Conservation (phyloP, 169 alveolate genomes). For the Plasmodium vinckei region DNA sequence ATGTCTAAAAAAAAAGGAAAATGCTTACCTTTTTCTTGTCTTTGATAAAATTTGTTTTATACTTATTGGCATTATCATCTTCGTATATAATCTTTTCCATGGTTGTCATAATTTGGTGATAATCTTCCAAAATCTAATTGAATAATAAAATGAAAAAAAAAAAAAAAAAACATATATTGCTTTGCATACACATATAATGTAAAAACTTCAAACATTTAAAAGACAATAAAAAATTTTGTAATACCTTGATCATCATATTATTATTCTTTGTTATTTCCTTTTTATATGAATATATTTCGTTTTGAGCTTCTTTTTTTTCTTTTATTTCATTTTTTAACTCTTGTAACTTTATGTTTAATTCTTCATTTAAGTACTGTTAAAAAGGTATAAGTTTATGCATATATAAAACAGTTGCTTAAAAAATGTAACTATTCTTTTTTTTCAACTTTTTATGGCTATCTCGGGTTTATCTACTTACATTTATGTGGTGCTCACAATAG, state of each 20-base stretch:
- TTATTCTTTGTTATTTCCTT: slow-evolving; percentile 37
- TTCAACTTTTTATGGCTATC: too few relatives aligned
- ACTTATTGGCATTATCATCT: slow-evolving; percentile 5
- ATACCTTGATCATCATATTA: slow-evolving; percentile 31
- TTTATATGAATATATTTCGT: slow-evolving; percentile 26
- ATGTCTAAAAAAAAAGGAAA: neutral
- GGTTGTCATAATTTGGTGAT: slow-evolving; percentile 12
- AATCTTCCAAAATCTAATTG: slow-evolving; percentile 34
- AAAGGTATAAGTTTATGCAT: neutral
- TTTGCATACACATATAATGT: neutral
- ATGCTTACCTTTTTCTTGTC: slow-evolving; percentile 44
- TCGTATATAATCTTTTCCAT: slow-evolving; percentile 30
- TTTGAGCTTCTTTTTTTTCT: slow-evolving; percentile 30
- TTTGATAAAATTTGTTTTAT: slow-evolving; percentile 9
- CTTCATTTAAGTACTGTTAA: slow-evolving; percentile 40
- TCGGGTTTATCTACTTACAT: slow-evolving; percentile 10
- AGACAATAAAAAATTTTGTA: neutral
- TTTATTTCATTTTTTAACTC: slow-evolving; percentile 16
- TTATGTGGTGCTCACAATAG: slow-evolving; percentile 69
- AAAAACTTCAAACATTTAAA: neutral
- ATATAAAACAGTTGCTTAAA: too few relatives aligned
- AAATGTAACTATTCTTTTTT: too few relatives aligned
- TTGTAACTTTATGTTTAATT: slow-evolving; percentile 13
- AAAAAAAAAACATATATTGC: neutral
- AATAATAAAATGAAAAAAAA: neutral